phyloP scores from a whole-genome alignment of 176 grass and related monocot genomes.

The Avena sativa region DNA sequence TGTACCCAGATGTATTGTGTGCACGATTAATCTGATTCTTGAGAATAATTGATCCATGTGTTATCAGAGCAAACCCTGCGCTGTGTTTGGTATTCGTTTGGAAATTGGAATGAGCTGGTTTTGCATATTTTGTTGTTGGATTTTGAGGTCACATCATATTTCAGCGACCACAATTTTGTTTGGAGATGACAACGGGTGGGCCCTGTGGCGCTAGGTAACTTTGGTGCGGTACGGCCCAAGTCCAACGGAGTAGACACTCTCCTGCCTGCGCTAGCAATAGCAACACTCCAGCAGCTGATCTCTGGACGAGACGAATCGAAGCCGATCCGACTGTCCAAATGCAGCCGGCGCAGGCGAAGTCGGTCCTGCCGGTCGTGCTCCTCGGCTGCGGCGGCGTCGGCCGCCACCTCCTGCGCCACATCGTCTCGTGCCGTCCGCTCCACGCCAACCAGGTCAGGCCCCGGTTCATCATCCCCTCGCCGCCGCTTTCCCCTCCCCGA shows the following conservation, averaged over 20 bases:
- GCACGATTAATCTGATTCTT: background rate
- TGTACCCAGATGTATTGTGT: background rate
- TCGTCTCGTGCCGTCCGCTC: slow-evolving; percentile 66
- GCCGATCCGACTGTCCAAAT: slow-evolving; percentile 37
- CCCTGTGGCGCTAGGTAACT: background rate
- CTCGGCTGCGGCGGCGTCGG: slow-evolving; percentile 92
- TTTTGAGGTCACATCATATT: background rate
- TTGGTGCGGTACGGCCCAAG: background rate
- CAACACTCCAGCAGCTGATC: slow-evolving; percentile 1
- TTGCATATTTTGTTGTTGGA: background rate
- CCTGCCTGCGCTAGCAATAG: background rate
- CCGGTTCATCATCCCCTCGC: background rate
- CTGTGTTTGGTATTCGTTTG: background rate
- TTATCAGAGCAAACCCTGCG: background rate
- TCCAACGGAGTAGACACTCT: too few relatives aligned
- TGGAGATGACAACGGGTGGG: background rate
- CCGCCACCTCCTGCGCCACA: slow-evolving; percentile 79
- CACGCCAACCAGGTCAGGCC: slow-evolving; percentile 65
- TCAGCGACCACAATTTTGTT: background rate
- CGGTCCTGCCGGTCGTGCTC: slow-evolving; percentile 73
- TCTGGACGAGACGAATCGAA: background rate
- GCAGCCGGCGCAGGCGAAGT: slow-evolving; percentile 23
- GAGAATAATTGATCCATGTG: background rate
- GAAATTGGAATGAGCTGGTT: background rate
- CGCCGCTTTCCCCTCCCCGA: slow-evolving; percentile 11